Evolutionary conservation across 1,139 yeast species (phyloP).

Genomic region (Geotrichum reessii): DNA sequence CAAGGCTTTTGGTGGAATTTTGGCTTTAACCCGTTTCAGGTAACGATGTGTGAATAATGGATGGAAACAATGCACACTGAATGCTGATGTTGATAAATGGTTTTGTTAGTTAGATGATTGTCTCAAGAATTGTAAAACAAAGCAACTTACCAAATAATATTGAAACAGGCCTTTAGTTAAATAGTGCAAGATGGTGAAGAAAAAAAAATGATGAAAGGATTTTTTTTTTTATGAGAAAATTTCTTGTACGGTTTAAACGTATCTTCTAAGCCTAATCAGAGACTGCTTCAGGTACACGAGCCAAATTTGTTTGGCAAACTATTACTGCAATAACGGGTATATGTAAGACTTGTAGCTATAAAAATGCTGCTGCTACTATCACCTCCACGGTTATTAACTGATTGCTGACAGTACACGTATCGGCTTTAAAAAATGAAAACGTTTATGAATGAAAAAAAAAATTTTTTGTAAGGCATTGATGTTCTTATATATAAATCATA

Average conservation of each 20-base stretch:
- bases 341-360: no score
- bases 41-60: neutral
- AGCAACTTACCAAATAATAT: neutral
- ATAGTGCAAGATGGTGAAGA: neutral
- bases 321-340: neutral
- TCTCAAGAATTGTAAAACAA: neutral
- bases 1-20: neutral
- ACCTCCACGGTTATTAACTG: neutral
- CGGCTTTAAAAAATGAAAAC: neutral
- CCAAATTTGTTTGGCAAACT: neutral
- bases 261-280: neutral
- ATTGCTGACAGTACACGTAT: neutral
- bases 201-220: neutral
- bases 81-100: neutral
- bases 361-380: neutral
- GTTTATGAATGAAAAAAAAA: neutral
- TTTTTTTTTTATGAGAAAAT: neutral
- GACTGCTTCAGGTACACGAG: neutral
- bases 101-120: neutral
- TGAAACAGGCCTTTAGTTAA: neutral
- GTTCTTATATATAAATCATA: neutral
- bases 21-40: neutral
- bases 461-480: neutral
- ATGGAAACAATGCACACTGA: neutral
- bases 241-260: neutral